phyloP scores from a whole-genome alignment of 805 yeast genomes.

The Candida yuanshanica region DNA sequence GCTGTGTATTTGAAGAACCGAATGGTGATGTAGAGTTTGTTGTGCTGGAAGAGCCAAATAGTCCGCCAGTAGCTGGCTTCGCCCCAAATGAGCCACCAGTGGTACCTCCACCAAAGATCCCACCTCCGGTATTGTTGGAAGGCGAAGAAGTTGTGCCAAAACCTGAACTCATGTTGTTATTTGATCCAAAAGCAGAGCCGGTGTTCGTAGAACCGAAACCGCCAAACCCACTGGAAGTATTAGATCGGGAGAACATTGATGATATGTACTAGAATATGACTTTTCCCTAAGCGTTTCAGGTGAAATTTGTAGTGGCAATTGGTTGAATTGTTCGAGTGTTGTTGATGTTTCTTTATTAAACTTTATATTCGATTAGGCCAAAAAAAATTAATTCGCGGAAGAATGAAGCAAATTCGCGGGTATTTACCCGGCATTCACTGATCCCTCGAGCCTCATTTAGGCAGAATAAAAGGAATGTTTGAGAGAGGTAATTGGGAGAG shows the following conservation, averaged over 20 bases:
- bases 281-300: background rate
- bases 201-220: constrained; percentile 27
- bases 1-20: constrained; percentile 15
- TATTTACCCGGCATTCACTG: too few species aligned
- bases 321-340: background rate
- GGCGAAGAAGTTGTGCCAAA: constrained; percentile 24
- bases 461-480: background rate
- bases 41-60: constrained; percentile 4
- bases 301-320: background rate
- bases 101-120: constrained; percentile 35
- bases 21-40: constrained; percentile 20
- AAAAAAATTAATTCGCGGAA: background rate
- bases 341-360: background rate
- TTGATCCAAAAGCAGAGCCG: constrained; percentile 25
- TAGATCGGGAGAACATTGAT: constrained; percentile 25
- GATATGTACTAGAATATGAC: too few species aligned
- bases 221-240: constrained; percentile 26
- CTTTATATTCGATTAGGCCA: background rate
- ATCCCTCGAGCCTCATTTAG: background rate
- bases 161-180: constrained; percentile 14
- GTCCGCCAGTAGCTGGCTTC: constrained; percentile 19
- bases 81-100: constrained; percentile 36
- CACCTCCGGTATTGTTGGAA: constrained; percentile 22
- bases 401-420: background rate
- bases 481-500: too few species aligned